A percentile compares a stretch with the other conserved stretches of the same genome.
These are phyloP conservation scores for Stephanodiscus triporus DNA, from an alignment of 108 stramenopile species.

Conservation along the genomic window DNA sequence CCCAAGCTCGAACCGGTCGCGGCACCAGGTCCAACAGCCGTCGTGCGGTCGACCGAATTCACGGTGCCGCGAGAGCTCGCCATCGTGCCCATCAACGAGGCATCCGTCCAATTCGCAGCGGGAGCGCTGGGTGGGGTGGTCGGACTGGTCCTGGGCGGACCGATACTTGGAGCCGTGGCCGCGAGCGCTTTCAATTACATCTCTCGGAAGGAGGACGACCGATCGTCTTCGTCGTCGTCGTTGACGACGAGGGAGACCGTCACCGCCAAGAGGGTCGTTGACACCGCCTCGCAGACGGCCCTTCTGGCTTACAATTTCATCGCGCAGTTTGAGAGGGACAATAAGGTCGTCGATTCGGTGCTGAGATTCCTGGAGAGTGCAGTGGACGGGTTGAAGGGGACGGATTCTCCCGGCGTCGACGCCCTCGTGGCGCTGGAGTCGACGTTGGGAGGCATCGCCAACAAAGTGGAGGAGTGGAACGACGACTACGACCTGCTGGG, in stretches of 20 bases:
- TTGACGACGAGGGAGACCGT: background rate
- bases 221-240: background rate
- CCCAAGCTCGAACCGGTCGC: background rate
- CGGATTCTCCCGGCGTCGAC: slow-evolving; percentile 9
- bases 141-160: slow-evolving; percentile 62
- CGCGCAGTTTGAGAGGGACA: slow-evolving; percentile 33
- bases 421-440: slow-evolving; percentile 4
- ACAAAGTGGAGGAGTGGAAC: slow-evolving; percentile 32
- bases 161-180: slow-evolving; percentile 59
- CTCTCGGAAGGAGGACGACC: slow-evolving; percentile 36
- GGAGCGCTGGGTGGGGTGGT: slow-evolving; percentile 28
- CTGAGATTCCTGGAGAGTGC: slow-evolving; percentile 10
- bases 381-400: slow-evolving; percentile 26
- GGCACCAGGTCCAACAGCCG: background rate
- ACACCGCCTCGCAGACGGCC: slow-evolving; percentile 26
- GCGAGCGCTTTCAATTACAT: slow-evolving; percentile 65
- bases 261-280: slow-evolving; percentile 34
- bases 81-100: slow-evolving; percentile 46
- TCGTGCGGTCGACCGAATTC: slow-evolving; percentile 20
- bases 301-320: slow-evolving; percentile 32
- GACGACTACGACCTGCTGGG: slow-evolving; percentile 43
- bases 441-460: slow-evolving; percentile 19
- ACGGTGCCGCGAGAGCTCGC: slow-evolving; percentile 41
- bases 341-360: slow-evolving; percentile 30
- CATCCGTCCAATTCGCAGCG: slow-evolving; percentile 45